A percentile compares a stretch with the other conserved stretches of the same genome.
phyloP scores from a whole-genome alignment of 768 basidiomycete species.

The Rhizopogon vulgaris region DNA sequence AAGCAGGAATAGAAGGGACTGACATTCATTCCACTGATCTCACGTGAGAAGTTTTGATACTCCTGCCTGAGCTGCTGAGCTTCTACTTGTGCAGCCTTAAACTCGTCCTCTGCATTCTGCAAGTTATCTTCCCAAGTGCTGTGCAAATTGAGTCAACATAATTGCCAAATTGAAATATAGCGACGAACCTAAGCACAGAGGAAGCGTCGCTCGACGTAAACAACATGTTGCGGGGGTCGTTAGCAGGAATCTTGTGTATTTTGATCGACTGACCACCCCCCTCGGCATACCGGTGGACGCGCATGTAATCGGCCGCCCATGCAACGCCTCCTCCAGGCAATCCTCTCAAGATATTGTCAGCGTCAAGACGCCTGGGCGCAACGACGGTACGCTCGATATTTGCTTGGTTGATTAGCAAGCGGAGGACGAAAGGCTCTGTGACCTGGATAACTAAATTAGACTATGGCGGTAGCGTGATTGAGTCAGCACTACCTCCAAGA shows the following conservation, averaged over 20 bases:
- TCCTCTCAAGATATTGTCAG: conserved; percentile 42
- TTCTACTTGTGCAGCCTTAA: conserved; percentile 22
- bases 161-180: neutral
- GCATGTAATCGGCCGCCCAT: conserved; percentile 59
- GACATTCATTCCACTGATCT: conserved; percentile 31
- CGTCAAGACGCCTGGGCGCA: conserved; percentile 56
- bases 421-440: conserved; percentile 64
- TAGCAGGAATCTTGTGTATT: conserved; percentile 21
- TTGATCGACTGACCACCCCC: conserved; percentile 57
- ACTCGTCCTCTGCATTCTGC: conserved; percentile 32
- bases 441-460: conserved; percentile 42
- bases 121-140: conserved; percentile 45
- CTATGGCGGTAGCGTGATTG: neutral
- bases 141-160: neutral
- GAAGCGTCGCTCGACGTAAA: conserved; percentile 48
- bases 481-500: conserved; percentile 56
- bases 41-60: conserved; percentile 23
- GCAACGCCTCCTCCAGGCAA: conserved; percentile 48
- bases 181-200: conserved; percentile 40
- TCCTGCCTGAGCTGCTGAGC: conserved; percentile 21
- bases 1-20: conserved; percentile 4
- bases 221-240: conserved; percentile 39
- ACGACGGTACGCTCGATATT: conserved; percentile 71
- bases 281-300: conserved; percentile 58
- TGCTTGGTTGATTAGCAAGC: conserved; percentile 72